These are phyloP conservation scores for Solanum clarkiae DNA, from an alignment of 257 asterid species.

Conservation along the genomic window DNA sequence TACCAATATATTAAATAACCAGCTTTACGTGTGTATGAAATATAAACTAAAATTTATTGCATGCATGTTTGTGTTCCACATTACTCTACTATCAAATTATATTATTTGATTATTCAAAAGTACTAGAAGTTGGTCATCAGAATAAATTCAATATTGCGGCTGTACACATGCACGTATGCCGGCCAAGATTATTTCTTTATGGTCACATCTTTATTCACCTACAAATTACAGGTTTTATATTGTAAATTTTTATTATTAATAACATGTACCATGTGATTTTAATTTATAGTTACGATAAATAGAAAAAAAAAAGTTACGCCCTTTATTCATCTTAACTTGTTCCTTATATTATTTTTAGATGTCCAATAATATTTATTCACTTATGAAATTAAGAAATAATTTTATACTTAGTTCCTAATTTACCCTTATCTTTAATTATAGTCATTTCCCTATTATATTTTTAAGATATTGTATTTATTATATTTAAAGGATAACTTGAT, in stretches of 20 bases:
- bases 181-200: not conserved
- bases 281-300: no score
- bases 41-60: not conserved
- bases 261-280: no score
- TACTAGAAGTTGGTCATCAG: not conserved
- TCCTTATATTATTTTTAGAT: no score
- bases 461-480: no score
- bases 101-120: not conserved
- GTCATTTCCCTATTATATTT: no score
- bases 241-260: not conserved
- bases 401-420: no score
- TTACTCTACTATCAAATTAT: not conserved
- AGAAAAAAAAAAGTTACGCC: no score
- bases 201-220: not conserved
- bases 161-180: not conserved
- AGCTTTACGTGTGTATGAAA: not conserved
- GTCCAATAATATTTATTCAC: no score
- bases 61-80: not conserved
- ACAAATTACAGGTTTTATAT: not conserved
- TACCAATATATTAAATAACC: not conserved
- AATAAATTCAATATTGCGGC: not conserved
- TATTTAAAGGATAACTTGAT: no score
- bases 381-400: no score
- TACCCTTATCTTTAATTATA: no score
- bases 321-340: no score